Conservation (phyloP, 805 yeast genomes). For the Ogataea nonfermentans region DNA sequence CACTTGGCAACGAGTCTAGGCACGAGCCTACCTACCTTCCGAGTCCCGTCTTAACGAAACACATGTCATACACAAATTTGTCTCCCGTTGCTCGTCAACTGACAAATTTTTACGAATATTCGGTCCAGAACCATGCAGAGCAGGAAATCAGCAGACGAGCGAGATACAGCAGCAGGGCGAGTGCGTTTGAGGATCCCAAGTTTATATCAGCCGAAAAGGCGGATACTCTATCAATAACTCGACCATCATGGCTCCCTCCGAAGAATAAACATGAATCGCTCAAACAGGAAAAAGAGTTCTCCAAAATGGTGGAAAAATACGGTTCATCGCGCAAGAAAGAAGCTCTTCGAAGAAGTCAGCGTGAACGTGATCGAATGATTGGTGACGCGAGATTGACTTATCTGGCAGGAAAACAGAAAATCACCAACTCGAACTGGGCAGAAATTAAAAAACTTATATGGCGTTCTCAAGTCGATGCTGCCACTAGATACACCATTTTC, state of each 20-base stretch:
- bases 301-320: slow-evolving; percentile 35
- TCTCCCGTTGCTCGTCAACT: slow-evolving; percentile 40
- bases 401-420: slow-evolving; percentile 27
- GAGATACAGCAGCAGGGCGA: slow-evolving; percentile 31
- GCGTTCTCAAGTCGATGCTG: slow-evolving; percentile 31
- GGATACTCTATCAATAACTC: slow-evolving; percentile 51
- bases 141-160: slow-evolving; percentile 38
- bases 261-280: slow-evolving; percentile 50
- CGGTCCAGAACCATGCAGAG: slow-evolving; percentile 36
- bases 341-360: slow-evolving; percentile 34
- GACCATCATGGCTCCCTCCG: slow-evolving; percentile 75
- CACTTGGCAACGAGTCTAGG: slow-evolving; percentile 7
- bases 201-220: slow-evolving; percentile 63
- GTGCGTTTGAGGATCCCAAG: slow-evolving; percentile 55
- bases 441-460: slow-evolving; percentile 35
- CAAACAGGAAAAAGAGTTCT: slow-evolving; percentile 56
- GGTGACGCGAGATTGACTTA: slow-evolving; percentile 34
- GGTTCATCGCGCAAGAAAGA: slow-evolving; percentile 33
- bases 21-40: slow-evolving; percentile 13
- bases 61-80: slow-evolving; percentile 27
- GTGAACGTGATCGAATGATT: slow-evolving; percentile 30
- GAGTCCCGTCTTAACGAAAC: slow-evolving; percentile 27
- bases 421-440: slow-evolving; percentile 31
- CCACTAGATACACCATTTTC: slow-evolving; percentile 21
- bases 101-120: slow-evolving; percentile 40